Evolutionary conservation across 257 asterid species (phyloP).

Genomic region (Solanum ossicruentum): DNA sequence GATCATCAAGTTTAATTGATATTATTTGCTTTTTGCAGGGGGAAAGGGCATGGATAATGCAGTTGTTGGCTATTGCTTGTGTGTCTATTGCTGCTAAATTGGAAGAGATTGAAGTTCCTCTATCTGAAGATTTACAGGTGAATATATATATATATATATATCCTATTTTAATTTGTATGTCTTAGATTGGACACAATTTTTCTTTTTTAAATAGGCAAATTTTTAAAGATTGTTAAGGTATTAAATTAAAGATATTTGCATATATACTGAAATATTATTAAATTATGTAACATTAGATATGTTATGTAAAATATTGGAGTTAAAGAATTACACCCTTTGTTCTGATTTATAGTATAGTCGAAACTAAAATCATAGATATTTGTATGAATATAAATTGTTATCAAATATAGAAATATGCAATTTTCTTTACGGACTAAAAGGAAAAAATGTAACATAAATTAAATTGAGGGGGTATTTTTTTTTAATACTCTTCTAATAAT

Average conservation of each 20-base stretch:
- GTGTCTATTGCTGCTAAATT: conserved; percentile 36
- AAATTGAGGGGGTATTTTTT: not conserved
- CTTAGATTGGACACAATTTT: not conserved
- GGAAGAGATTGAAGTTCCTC: conserved; percentile 30
- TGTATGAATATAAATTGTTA: not conserved
- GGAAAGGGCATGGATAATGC: conserved; percentile 23
- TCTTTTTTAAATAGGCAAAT: too few relatives aligned
- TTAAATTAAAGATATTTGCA: not conserved
- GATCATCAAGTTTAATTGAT: not conserved
- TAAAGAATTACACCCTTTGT: too few relatives aligned
- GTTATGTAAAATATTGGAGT: too few relatives aligned
- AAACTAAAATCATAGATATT: not conserved
- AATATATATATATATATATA: too few relatives aligned
- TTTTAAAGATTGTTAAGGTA: too few relatives aligned
- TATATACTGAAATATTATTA: not conserved
- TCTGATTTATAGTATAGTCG: too few relatives aligned
- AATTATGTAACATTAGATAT: not conserved
- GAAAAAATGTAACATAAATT: too few relatives aligned
- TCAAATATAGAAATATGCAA: not conserved
- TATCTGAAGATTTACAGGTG: conserved; percentile 23
- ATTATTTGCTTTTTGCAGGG: not conserved
- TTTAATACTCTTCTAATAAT: not conserved
- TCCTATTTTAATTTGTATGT: too few relatives aligned
- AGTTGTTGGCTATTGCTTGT: conserved; percentile 24
- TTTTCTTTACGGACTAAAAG: too few relatives aligned